phyloP scores from a whole-genome alignment of 2,329 filamentous ascomycete species.

The Aspergillus alliaceus region DNA sequence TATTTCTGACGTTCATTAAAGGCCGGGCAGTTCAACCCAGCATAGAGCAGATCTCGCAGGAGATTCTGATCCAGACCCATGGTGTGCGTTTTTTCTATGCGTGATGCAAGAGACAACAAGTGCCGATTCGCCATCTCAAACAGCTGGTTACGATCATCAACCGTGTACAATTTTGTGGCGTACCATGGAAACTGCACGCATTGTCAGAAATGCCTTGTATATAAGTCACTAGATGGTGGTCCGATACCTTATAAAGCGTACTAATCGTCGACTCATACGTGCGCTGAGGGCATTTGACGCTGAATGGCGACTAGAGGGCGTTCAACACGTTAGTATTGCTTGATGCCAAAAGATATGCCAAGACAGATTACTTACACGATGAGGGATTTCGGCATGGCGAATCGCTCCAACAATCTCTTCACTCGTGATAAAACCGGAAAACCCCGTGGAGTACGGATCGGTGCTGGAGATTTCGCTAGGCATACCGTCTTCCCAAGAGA shows the following conservation, averaged over 20 bases:
- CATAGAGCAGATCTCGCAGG: constrained; percentile 39
- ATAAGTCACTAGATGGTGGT: neutral
- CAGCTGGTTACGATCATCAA: constrained; percentile 48
- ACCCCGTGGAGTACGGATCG: constrained; percentile 50
- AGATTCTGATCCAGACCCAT: constrained; percentile 43
- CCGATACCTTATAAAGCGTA: constrained; percentile 50
- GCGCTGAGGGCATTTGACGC: constrained; percentile 51
- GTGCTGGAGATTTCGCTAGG: constrained; percentile 34
- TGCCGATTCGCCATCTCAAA: constrained; percentile 51
- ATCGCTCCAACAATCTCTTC: constrained; percentile 51
- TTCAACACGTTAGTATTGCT: neutral
- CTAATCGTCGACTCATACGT: constrained; percentile 54
- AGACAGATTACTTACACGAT: constrained; percentile 43
- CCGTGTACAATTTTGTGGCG: constrained; percentile 44
- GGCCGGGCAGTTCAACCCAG: constrained; percentile 42
- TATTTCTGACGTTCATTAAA: constrained; percentile 48
- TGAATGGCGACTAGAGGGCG: constrained; percentile 47
- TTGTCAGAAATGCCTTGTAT: constrained; percentile 10
- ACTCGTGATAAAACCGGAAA: constrained; percentile 51
- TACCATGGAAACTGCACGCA: constrained; percentile 52
- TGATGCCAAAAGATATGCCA: neutral
- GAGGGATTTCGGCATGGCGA: constrained; percentile 50
- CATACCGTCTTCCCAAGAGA: constrained; percentile 44
- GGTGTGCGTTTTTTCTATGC: constrained; percentile 48
- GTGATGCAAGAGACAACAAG: constrained; percentile 69